Conservation (phyloP, 1,284 basidiomycete species). For the Dichomitus squalens region DNA sequence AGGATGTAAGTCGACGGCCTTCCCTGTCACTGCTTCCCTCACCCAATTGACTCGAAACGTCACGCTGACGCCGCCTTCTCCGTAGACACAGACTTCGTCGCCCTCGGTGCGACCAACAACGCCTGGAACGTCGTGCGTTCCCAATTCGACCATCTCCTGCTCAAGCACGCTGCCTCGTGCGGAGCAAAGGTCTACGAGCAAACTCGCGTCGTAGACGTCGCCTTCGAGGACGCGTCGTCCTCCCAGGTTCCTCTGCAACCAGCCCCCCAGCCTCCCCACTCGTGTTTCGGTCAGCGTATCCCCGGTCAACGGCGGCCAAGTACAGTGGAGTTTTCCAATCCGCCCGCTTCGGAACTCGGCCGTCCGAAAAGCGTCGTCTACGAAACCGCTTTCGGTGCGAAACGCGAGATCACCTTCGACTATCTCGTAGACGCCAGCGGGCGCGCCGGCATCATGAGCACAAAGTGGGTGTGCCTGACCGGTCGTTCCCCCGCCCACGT, state of each 20-base stretch:
- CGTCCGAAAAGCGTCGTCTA: conserved; percentile 33
- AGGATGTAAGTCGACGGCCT: conserved; percentile 36
- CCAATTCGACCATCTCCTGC: conserved; percentile 43
- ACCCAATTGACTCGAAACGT: neutral
- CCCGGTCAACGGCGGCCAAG: neutral
- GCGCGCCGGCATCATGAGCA: conserved; percentile 66
- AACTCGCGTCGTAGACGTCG: conserved; percentile 36
- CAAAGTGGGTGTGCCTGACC: conserved; percentile 27
- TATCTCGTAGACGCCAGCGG: conserved; percentile 74
- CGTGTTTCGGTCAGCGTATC: neutral
- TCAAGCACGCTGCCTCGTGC: conserved; percentile 37
- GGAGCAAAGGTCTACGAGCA: conserved; percentile 41
- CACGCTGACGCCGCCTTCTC: neutral
- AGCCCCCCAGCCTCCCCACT: neutral
- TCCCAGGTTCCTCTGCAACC: neutral
- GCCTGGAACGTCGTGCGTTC: conserved; percentile 46
- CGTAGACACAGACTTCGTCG: conserved; percentile 44
- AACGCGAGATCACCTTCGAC: conserved; percentile 54
- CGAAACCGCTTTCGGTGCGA: conserved; percentile 26
- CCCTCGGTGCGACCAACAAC: conserved; percentile 38
- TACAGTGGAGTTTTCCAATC: conserved; percentile 10
- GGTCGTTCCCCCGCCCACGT: neutral
- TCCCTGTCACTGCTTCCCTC: neutral
- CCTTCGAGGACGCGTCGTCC: conserved; percentile 26
- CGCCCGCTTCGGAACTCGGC: conserved; percentile 14